Evolutionary conservation across 1,139 yeast genomes (phyloP).

Genomic region (Suhomyces terraborum): DNA sequence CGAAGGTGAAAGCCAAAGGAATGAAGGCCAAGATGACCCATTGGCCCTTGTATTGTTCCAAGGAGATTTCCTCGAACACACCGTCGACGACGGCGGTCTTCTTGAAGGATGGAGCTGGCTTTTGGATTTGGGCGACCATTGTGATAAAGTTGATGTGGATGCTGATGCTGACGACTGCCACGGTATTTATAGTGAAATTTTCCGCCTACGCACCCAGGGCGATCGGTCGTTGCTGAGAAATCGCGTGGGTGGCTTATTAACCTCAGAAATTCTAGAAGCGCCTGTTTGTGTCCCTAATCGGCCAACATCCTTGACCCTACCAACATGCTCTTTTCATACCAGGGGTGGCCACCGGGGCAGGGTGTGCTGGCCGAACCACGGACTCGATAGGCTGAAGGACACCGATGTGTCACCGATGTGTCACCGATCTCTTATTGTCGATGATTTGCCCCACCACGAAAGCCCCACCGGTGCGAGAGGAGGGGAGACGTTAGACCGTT

Average conservation of each 20-base stretch:
- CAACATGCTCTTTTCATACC: too few species aligned
- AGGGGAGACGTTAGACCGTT: too few species aligned
- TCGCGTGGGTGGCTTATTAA: conserved; percentile 16
- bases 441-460: too few species aligned
- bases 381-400: not conserved
- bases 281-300: conserved; percentile 3
- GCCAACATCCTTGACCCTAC: too few species aligned
- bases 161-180: not conserved
- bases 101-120: conserved; percentile 94
- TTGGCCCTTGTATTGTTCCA: conserved; percentile 95
- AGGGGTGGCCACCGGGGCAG: too few species aligned
- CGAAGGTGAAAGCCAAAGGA: conserved; percentile 98
- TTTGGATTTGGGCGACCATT: conserved; percentile 89
- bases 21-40: conserved; percentile 96
- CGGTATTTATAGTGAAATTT: conserved; percentile 9
- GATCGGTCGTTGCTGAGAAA: conserved; percentile 9
- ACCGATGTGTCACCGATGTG: too few species aligned
- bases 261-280: conserved; percentile 15
- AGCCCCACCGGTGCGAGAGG: too few species aligned
- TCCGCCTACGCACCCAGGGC: not conserved
- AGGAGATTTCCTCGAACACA: conserved; percentile 87
- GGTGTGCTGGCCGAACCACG: not conserved
- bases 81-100: conserved; percentile 98
- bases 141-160: conserved; percentile 16
- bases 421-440: too few species aligned